Base-by-base conservation (phyloP, 306 rosid species). In the Cicer pinnatifidum region DNA sequence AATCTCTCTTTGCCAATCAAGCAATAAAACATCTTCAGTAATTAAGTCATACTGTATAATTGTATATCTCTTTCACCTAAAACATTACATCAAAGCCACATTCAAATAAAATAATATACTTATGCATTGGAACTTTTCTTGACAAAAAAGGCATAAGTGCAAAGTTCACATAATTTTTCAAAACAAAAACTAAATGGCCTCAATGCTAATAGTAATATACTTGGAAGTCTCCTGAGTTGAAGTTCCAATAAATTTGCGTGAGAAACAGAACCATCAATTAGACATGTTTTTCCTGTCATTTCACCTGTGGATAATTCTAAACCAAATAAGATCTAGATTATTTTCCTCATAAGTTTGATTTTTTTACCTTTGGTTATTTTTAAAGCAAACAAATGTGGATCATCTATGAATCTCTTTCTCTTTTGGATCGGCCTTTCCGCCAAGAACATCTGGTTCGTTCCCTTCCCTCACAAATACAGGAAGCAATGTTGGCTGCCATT, bases 51-150 rank as follows among this genome's bases (percentile, higher is more conserved):
- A 97, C 87, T 91, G 98, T 12, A 70, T 89, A 91, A 71, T 86
- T 93, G 94, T 86, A 89, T 72, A 91, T 79, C 89, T 93, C 98
- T 81, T 88, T 91, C 85, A 85, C 92, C 98, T 93, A 94, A 81
- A 78, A 82, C 63, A 63, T 81, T 51, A 43, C 51, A 53, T 77
- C 53, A 75, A 77, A 78, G 64, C 71, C 40, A 68, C 69, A 45
- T 61, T 44, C 57, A 23, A 56, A 12, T n/a, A 9, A 72, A 50
- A 51, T 39, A 11, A 54, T 62, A 59, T 45, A 62, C 23, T 20
- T 20, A 35, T 62, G 60, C 41, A 19, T 45, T 13, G 23, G 45
- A 67, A 20, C 8, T 39, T 15, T 1, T 0, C 16, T n/a, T 11
- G 16, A 17, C 6, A 68, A 52, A 67, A n/a, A 47, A 71, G 16